Evolutionary conservation across 805 yeast genomes (phyloP).

Genomic region (Kodamaea neixiangensis): DNA sequence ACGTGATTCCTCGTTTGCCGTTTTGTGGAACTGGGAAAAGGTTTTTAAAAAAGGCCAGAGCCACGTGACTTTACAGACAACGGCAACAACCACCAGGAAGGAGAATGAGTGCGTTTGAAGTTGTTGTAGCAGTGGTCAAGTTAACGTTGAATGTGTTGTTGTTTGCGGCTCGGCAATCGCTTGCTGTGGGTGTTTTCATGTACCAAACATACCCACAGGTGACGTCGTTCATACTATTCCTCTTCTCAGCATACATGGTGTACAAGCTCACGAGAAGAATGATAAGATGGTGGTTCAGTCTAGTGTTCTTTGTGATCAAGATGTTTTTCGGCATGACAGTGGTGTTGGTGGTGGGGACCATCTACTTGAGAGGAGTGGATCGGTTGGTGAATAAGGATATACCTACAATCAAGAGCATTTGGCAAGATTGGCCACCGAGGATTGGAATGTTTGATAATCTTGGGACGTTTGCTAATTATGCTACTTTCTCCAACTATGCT

Average conservation of each 20-base stretch:
- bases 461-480: not conserved
- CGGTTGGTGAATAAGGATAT: conserved; percentile 21
- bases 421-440: not conserved
- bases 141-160: conserved; percentile 15
- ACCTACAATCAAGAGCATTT: conserved; percentile 8
- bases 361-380: conserved; percentile 26
- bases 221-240: conserved; percentile 16
- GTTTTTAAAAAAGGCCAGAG: not conserved
- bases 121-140: conserved; percentile 12
- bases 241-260: conserved; percentile 19
- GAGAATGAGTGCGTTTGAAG: conserved; percentile 12
- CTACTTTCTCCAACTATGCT: not conserved
- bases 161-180: conserved; percentile 14
- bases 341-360: conserved; percentile 15
- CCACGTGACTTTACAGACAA: not conserved
- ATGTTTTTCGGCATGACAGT: conserved; percentile 17
- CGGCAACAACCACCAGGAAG: not conserved
- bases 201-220: conserved; percentile 22
- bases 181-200: conserved; percentile 14
- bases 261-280: conserved; percentile 19
- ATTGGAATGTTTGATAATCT: not conserved
- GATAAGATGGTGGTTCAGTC: conserved; percentile 23
- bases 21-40: not conserved
- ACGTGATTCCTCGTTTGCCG: too few species aligned
- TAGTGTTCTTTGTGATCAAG: conserved; percentile 23